These are phyloP conservation scores for Lepraria neglecta DNA, from an alignment of 495 filamentous ascomycete genomes.

Conservation along the genomic window DNA sequence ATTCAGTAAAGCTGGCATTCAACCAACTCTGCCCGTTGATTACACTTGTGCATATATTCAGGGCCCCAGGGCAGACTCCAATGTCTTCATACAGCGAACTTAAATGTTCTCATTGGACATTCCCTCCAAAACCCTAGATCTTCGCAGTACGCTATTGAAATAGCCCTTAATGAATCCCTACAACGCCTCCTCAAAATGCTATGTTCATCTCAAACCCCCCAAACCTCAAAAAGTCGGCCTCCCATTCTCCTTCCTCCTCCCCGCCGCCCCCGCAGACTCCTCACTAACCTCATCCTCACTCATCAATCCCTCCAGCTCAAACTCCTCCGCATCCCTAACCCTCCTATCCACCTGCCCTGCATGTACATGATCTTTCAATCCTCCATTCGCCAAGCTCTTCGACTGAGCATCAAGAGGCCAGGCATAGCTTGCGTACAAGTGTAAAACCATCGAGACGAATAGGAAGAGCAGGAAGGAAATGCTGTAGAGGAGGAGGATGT, in stretches of 20 bases:
- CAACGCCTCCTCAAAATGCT: not conserved
- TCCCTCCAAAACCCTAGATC: too few species aligned
- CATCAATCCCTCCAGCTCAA: slow-evolving; percentile 85
- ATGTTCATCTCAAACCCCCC: not conserved
- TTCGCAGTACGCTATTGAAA: not conserved
- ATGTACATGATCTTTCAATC: slow-evolving; percentile 52
- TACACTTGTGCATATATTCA: too few species aligned
- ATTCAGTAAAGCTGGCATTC: too few species aligned
- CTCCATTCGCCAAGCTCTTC: slow-evolving; percentile 26
- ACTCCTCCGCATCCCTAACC: slow-evolving; percentile 75
- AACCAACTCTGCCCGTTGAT: too few species aligned
- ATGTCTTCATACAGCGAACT: too few species aligned
- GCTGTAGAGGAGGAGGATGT: slow-evolving; percentile 84
- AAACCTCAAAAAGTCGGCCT: not conserved
- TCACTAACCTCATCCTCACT: slow-evolving; percentile 69
- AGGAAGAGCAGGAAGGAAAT: slow-evolving; percentile 87
- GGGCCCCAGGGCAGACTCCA: too few species aligned
- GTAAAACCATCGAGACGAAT: slow-evolving; percentile 74
- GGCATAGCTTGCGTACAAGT: slow-evolving; percentile 66
- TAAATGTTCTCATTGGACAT: too few species aligned
- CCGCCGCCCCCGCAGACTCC: slow-evolving; percentile 12
- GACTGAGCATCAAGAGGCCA: slow-evolving; percentile 39
- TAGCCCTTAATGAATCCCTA: not conserved
- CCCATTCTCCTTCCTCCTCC: not conserved
- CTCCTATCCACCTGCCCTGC: slow-evolving; percentile 37